phyloP scores from a whole-genome alignment of 257 asterid species.

The Solanum boliviense region DNA sequence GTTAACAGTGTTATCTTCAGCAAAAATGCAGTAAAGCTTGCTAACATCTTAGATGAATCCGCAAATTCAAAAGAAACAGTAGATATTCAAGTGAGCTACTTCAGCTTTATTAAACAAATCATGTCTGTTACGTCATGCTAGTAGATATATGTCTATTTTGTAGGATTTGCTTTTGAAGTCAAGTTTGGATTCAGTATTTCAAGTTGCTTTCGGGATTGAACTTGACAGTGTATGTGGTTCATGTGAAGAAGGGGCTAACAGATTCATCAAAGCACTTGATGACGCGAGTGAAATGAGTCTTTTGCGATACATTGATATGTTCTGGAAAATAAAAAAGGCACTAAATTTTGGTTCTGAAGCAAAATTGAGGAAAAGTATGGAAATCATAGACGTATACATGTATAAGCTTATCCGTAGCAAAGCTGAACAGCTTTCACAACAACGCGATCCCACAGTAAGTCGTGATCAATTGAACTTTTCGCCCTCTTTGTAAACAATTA shows the following conservation, averaged over 20 bases:
- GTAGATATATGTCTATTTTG: background rate
- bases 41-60: conserved; percentile 13
- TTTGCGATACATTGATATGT: conserved; percentile 42
- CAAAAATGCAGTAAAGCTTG: conserved; percentile 27
- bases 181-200: conserved; percentile 42
- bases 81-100: conserved; percentile 13
- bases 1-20: conserved; percentile 30
- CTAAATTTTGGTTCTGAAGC: conserved; percentile 40
- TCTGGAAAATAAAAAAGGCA: conserved; percentile 42
- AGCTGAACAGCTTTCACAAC: conserved; percentile 20
- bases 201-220: conserved; percentile 51
- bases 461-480: background rate
- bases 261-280: conserved; percentile 45
- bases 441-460: conserved; percentile 12
- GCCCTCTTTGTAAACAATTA: background rate
- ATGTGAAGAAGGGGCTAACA: conserved; percentile 23
- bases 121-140: background rate
- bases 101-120: background rate
- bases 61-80: conserved; percentile 11
- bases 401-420: conserved; percentile 34
- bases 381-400: conserved; percentile 31
- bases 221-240: conserved; percentile 44
- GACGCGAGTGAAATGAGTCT: conserved; percentile 38
- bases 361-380: conserved; percentile 28
- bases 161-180: conserved; percentile 46